Conservation (phyloP, 768 basidiomycete species). For the Boletellus sp. region DNA sequence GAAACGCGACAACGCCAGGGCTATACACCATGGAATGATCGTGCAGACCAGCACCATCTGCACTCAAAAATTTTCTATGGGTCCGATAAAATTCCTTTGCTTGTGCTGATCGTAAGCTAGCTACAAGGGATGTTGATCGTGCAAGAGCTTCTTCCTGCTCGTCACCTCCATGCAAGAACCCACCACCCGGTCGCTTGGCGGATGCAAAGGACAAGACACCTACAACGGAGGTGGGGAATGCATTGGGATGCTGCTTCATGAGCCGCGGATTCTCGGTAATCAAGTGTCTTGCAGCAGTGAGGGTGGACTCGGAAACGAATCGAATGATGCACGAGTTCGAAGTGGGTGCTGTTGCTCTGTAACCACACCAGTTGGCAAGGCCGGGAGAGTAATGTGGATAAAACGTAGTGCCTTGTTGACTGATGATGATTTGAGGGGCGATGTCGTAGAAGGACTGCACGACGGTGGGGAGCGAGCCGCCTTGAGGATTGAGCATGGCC, state of each 20-base stretch:
- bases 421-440: conserved; percentile 33
- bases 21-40: conserved; percentile 48
- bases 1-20: conserved; percentile 40
- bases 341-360: conserved; percentile 3
- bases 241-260: conserved; percentile 8
- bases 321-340: conserved; percentile 20
- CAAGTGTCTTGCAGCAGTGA: conserved; percentile 32
- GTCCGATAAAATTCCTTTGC: conserved; percentile 40
- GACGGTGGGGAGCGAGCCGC: neutral
- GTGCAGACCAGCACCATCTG: conserved; percentile 41
- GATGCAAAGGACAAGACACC: conserved; percentile 44
- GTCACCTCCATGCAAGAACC: conserved; percentile 42
- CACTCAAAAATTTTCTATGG: conserved; percentile 32
- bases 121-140: conserved; percentile 39
- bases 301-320: conserved; percentile 30
- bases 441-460: conserved; percentile 30
- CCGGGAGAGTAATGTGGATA: conserved; percentile 37
- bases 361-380: conserved; percentile 35
- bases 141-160: conserved; percentile 45
- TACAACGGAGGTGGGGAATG: conserved; percentile 27
- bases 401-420: conserved; percentile 37
- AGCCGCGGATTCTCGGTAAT: conserved; percentile 10
- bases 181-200: conserved; percentile 42
- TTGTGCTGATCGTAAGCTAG: conserved; percentile 32
- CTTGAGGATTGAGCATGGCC: conserved; percentile 2